Base-by-base conservation (phyloP, 1,284 basidiomycete species). In the Sphaerobolus stellatus region DNA sequence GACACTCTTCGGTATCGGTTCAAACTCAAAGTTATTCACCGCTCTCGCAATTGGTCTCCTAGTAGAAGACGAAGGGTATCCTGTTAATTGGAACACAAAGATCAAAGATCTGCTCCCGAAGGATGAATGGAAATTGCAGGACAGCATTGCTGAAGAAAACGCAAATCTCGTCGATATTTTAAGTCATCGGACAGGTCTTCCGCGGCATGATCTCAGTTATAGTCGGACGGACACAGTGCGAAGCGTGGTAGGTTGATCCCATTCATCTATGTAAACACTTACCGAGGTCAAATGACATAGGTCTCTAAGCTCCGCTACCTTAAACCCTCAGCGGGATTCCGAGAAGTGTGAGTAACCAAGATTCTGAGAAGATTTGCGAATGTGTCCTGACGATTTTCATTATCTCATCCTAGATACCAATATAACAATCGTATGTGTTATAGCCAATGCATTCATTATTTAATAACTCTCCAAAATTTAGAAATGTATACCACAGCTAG, bases 331-430 rank as follows among this genome's bases (percentile, higher is more conserved):
- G 68, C 72, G 14, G 71, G 71, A 43, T 66, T 75, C 46, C 64
- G 76, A 76, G 51, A 71, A 68, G 13, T 77, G 68, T 45, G 71
- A 74, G 44, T 79, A 78, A 24, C 11, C 58, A 78, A 74, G 62
- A 77, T 78, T 54, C 63, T 75, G 51, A 76, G 76, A 68, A 27
- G 5, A 4, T 22, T 4, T 38, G n/a, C n/a, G n/a, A 16, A 3
- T 5, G 36, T n/a, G 22, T 38, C 7, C 36, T 38, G n/a, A 4
- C 25, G 5, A 18, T 48, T n/a, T 48, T 24, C 22, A 48, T n/a
- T 31, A 18, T 11, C 25, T 20, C 9, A 5, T 27, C 4, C n/a
- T 24, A 45, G 43, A 3, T 45, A 20, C 25, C 43, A 45, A 45
- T 45, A 45, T 13, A 45, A 45, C 25, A 45, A 45, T 9, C 43